Conservation (phyloP, 495 filamentous ascomycete species). For the Aspergillus bridgeri region DNA sequence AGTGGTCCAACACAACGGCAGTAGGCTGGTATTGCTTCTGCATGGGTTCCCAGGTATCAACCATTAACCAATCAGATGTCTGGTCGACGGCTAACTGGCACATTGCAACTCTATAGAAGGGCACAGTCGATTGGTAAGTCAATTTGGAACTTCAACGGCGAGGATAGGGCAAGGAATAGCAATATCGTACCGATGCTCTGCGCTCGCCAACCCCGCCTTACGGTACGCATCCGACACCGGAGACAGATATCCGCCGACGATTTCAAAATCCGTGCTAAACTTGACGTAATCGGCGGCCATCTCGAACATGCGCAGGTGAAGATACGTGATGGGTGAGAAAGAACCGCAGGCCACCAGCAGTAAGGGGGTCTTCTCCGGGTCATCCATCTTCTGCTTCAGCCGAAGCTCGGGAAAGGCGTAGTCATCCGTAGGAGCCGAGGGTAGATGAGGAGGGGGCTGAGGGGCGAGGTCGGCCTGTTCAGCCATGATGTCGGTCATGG, state of each 20-base stretch:
- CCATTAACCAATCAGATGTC: constrained; percentile 76
- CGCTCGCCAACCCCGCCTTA: constrained; percentile 78
- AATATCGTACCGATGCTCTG: constrained; percentile 61
- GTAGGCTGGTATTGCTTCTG: constrained; percentile 84
- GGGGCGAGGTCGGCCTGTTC: constrained; percentile 33
- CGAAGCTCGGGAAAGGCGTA: constrained; percentile 74
- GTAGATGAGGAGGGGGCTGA: constrained; percentile 19
- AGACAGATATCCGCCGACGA: constrained; percentile 78
- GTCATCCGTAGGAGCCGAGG: constrained; percentile 39
- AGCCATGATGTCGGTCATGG: constrained; percentile 32
- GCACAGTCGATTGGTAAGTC: background rate
- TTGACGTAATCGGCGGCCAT: constrained; percentile 80
- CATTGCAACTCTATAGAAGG: constrained; percentile 49
- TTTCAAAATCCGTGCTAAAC: constrained; percentile 79
- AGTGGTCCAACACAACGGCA: constrained; percentile 83
- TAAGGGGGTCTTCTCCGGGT: constrained; percentile 69
- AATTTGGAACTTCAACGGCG: background rate
- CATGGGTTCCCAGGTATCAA: constrained; percentile 75
- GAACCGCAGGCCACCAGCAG: constrained; percentile 88
- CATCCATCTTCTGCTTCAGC: constrained; percentile 63
- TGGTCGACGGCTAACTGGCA: constrained; percentile 77
- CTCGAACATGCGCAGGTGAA: constrained; percentile 93
- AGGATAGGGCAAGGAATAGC: background rate
- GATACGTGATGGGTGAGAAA: constrained; percentile 77
- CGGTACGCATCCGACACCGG: constrained; percentile 86